A percentile compares a stretch with the other conserved stretches of the same genome.
Conservation (phyloP, 192 early-diverging fungal species). For the Umbelopsis ramanniana region DNA sequence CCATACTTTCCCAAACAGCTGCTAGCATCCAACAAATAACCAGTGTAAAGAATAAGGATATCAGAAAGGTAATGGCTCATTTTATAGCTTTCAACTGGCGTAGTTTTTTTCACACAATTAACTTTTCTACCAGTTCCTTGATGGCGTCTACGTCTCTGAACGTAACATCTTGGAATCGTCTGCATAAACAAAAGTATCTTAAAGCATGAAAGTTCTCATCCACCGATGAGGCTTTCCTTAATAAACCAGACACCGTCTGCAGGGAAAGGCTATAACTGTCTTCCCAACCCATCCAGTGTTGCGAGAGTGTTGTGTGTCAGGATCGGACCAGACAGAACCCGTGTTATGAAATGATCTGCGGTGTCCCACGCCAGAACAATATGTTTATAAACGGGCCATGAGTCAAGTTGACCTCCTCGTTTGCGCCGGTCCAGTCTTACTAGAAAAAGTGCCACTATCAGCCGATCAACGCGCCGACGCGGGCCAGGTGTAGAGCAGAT, state of each 20-base stretch:
- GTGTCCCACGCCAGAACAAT: too few species aligned
- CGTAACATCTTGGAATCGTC: constrained; percentile 41
- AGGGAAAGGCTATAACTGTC: constrained; percentile 23
- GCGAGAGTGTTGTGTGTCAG: neutral
- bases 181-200: constrained; percentile 4
- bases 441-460: too few species aligned
- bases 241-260: constrained; percentile 24
- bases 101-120: neutral
- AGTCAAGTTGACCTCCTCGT: too few species aligned
- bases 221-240: neutral
- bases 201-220: neutral
- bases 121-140: constrained; percentile 42
- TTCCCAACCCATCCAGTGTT: constrained; percentile 24
- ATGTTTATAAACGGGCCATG: too few species aligned
- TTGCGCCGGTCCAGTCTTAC: too few species aligned
- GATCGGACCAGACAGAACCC: too few species aligned
- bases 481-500: too few species aligned
- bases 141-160: constrained; percentile 50
- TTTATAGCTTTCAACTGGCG: neutral
- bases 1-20: constrained; percentile 42
- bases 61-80: constrained; percentile 74
- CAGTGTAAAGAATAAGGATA: constrained; percentile 96
- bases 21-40: constrained; percentile 91
- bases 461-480: too few species aligned
- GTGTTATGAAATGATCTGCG: neutral